Evolutionary conservation across 192 early-diverging fungal genomes (phyloP), one percentile per base, ranked within the genome.

Genomic region (Linnemannia exigua): DNA sequence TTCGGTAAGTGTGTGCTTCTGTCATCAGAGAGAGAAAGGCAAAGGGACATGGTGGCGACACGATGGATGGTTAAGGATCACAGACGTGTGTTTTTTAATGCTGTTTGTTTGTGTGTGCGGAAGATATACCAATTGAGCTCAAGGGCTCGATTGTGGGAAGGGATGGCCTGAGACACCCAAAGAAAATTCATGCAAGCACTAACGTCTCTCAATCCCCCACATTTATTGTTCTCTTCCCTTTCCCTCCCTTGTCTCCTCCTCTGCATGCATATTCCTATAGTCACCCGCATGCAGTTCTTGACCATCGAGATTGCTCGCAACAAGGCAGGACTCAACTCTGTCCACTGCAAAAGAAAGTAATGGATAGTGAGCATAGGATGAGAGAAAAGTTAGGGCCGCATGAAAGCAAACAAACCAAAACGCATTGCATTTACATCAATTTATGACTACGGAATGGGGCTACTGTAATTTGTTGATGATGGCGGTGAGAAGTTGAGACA

Each of bases 271-370:
- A 44, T 44, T 44, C 41, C 9, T 44, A 70, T 88, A 94, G 92
- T 92, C 1, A 92, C 90, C 37, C 89, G 94, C 67, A 92, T 95
- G 50, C 95, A 98, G 93, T 99, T 99, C 89, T 94, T 93, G 82
- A 95, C 95, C 71, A 91, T 99, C 61, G 98, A 99, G 89, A 95
- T 99, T 88, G 95, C 96, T 51, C 89, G 98, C 73, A 98, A 97
- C 90, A 94, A 92, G 80, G 93, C 95, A 77, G 96, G 96, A 22
- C 89, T 94, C 69, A 98, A 98, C 88, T 81, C 88, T 72, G 83
- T 86, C 20, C 83, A 86, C 77, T 79, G 67, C 77, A 86, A 86
- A 79, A 79, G 71, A 79, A 86, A 86, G 61, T 79, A 79, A 68
- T 75, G 25, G 54, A 12, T n/a, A 28, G 46, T 25, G 12, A 75